These are phyloP conservation scores for Alternaria arbusti DNA, from an alignment of 2,329 filamentous ascomycete genomes.

Conservation along the genomic window DNA sequence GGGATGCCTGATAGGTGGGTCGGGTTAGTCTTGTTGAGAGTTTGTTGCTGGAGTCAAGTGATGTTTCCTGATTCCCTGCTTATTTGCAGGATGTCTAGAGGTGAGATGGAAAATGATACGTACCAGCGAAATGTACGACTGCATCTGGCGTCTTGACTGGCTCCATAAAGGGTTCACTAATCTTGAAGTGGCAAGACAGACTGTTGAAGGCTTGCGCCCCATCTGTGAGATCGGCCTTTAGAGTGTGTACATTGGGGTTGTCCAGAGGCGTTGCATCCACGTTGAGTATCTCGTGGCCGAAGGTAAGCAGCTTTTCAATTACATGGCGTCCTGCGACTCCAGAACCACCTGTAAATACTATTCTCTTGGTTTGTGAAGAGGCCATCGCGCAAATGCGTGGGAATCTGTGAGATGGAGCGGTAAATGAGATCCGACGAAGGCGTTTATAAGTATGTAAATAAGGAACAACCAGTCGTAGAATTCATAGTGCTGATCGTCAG, in stretches of 20 bases:
- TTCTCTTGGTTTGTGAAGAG: slow-evolving; percentile 37
- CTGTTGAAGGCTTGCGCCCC: slow-evolving; percentile 63
- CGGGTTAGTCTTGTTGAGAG: not conserved
- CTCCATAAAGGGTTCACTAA: slow-evolving; percentile 50
- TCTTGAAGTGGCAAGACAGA: slow-evolving; percentile 61
- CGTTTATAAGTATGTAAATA: not conserved
- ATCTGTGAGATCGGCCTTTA: slow-evolving; percentile 63
- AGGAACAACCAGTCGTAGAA: not conserved
- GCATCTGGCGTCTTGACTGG: slow-evolving; percentile 57
- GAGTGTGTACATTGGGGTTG: slow-evolving; percentile 57
- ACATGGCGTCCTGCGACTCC: slow-evolving; percentile 55
- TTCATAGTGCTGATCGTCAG: not conserved
- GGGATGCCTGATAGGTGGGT: slow-evolving; percentile 44
- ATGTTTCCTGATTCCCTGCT: not conserved
- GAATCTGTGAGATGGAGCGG: not conserved
- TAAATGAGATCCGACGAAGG: not conserved
- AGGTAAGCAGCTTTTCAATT: slow-evolving; percentile 58
- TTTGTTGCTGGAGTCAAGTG: not conserved
- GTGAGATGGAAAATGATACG: not conserved
- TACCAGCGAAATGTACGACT: slow-evolving; percentile 66
- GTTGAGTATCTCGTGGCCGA: slow-evolving; percentile 61
- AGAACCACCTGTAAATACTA: slow-evolving; percentile 63
- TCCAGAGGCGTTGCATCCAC: slow-evolving; percentile 57
- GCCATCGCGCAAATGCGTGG: slow-evolving; percentile 14
- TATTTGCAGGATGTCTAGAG: not conserved